Base-by-base conservation (phyloP, 2,329 filamentous ascomycete species). In the Colletotrichum higginsianum region DNA sequence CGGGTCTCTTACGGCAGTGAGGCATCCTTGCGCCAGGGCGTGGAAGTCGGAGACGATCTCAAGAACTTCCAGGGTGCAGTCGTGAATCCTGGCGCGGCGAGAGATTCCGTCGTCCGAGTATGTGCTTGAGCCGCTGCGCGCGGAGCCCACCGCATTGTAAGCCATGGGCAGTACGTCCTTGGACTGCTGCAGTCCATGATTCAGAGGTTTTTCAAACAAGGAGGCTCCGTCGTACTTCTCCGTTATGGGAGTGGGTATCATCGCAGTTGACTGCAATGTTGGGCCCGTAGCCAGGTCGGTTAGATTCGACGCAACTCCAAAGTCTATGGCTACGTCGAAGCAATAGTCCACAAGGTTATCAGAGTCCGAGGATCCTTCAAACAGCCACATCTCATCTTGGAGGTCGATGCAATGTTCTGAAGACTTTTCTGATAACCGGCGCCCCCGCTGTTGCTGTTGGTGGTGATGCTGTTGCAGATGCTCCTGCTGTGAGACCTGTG, bases 61-160 rank as follows among this genome's bases (percentile, higher is more conserved):
- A 16, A 66, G 53, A 11, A 56, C 44, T 30, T 66, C 53, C 0
- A 56, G 42, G 0, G 63, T 66, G 44, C 63, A 66, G 52, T 66
- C 63, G 11, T 60, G 52, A 52, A 60, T 46, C 6, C 30, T 66
- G 63, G 30, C 46, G 8, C 30, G 30, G n/a, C 30, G 16, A 16
- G 35, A 57, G 11, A 66, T 26, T 11, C 40, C 42, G 13, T 66
- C 42, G n/a, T 56, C 38, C 11, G n/a, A 66, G 53, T 60, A 56
- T 6, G 21, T 42, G 15, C 40, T 49, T 2, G 42, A 50, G 2
- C 63, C 60, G 18, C 52, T 55, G 46, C 53, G 53, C 1, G 52
- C 56, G 13, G 55, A 57, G 26, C 42, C 63, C 4, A 49, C 42
- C 5, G 52, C 50, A 5, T n/a, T 26, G 0, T 44, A 60, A 0